Percentiles rank a stretch among this genome's conserved stretches.
phyloP scores from a whole-genome alignment of 306 rosid species.

The Cicer pinnatifidum region DNA sequence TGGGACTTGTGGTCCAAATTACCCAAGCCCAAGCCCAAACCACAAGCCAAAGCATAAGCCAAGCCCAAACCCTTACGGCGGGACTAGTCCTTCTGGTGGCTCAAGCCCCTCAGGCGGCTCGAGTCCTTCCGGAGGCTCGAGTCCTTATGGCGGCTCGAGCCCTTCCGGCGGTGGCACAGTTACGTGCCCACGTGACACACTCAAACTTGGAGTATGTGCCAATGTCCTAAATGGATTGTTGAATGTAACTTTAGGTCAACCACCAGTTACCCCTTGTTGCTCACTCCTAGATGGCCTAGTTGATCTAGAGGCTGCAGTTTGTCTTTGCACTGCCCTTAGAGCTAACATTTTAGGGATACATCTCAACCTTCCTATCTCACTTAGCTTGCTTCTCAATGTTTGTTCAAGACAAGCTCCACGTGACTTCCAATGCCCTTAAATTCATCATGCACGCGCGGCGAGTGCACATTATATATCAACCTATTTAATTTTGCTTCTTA shows the following conservation, averaged over 20 bases:
- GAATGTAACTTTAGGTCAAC: constrained; percentile 57
- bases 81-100: constrained; percentile 9
- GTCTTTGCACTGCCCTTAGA: constrained; percentile 81
- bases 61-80: neutral
- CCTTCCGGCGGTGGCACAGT: neutral
- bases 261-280: constrained; percentile 75
- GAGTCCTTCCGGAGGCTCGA: neutral
- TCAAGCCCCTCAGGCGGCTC: neutral
- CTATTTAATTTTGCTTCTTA: neutral
- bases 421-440: constrained; percentile 59
- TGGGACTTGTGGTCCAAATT: constrained; percentile 42
- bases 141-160: neutral
- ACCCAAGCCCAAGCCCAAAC: constrained; percentile 36
- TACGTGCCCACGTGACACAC: constrained; percentile 65
- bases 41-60: constrained; percentile 45
- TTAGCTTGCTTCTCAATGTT: constrained; percentile 73
- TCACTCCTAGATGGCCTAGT: constrained; percentile 66
- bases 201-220: constrained; percentile 70
- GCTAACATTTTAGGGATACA: constrained; percentile 71
- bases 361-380: constrained; percentile 69
- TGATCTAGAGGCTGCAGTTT: constrained; percentile 72
- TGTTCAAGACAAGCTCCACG: constrained; percentile 56
- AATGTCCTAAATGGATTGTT: constrained; percentile 60
- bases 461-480: neutral
- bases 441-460: neutral